These are phyloP conservation scores for Phytophthora colocasiae DNA, from an alignment of 352 stramenopile genomes.

Conservation along the genomic window DNA sequence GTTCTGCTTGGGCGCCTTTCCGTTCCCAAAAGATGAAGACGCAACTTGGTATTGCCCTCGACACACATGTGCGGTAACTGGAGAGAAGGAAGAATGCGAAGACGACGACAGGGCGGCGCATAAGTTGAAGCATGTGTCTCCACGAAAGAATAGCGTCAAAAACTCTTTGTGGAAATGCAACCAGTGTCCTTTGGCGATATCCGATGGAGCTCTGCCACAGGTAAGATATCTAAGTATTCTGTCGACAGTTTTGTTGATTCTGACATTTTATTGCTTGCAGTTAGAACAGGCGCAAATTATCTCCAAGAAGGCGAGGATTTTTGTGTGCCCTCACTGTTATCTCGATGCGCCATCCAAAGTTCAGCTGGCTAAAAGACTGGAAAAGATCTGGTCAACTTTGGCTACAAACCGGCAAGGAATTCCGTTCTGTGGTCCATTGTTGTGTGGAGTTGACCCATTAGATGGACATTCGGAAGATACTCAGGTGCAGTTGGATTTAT, in stretches of 20 bases:
- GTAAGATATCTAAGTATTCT: slow-evolving; percentile 35
- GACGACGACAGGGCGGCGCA: slow-evolving; percentile 41
- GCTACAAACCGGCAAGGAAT: slow-evolving; percentile 87
- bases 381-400: slow-evolving; percentile 87
- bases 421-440: slow-evolving; percentile 79
- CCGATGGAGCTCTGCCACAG: slow-evolving; percentile 61
- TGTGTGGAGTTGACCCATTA: slow-evolving; percentile 62
- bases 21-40: slow-evolving; percentile 83
- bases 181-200: slow-evolving; percentile 73
- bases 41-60: slow-evolving; percentile 85
- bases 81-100: slow-evolving; percentile 57
- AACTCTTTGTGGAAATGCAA: slow-evolving; percentile 87
- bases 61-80: slow-evolving; percentile 75
- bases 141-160: slow-evolving; percentile 56
- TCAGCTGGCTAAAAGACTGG: slow-evolving; percentile 76
- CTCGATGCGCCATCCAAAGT: slow-evolving; percentile 65
- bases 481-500: slow-evolving; percentile 60
- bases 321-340: slow-evolving; percentile 78
- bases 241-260: neutral
- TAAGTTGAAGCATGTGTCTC: slow-evolving; percentile 56
- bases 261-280: slow-evolving; percentile 35
- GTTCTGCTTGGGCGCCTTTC: slow-evolving; percentile 82
- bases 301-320: slow-evolving; percentile 70
- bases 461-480: slow-evolving; percentile 27
- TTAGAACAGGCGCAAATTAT: slow-evolving; percentile 67